Conservation (phyloP, 768 basidiomycete genomes). For the Guyanaporus albipodus region DNA sequence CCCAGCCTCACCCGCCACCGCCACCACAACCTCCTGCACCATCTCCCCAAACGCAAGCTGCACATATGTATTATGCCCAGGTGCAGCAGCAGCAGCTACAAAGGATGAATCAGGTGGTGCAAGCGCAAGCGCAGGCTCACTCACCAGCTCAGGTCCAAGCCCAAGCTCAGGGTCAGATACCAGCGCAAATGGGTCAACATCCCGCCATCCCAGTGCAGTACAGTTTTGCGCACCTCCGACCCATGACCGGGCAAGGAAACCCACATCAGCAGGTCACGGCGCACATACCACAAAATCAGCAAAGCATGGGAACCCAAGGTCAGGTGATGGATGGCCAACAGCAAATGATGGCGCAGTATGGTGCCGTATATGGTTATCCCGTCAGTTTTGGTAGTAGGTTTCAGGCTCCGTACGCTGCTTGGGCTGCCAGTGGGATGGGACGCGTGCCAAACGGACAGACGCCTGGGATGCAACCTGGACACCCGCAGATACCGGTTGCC, state of each 20-base stretch:
- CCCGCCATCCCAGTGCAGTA: constrained; percentile 28
- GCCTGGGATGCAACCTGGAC: constrained; percentile 27
- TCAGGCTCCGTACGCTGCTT: constrained; percentile 23
- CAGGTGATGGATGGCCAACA: constrained; percentile 27
- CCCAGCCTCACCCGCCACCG: constrained; percentile 24
- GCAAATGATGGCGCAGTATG: constrained; percentile 30
- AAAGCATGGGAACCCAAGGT: constrained; percentile 23
- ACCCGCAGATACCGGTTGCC: constrained; percentile 28
- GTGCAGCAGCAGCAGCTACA: constrained; percentile 19
- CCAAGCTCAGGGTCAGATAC: constrained; percentile 25
- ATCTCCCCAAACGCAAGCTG: constrained; percentile 20
- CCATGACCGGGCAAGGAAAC: constrained; percentile 26
- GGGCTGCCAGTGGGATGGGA: constrained; percentile 17
- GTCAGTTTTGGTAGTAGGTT: constrained; percentile 18
- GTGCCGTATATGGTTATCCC: constrained; percentile 26
- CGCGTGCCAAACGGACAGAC: constrained; percentile 27
- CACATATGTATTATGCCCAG: constrained; percentile 18
- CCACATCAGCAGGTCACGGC: constrained; percentile 24
- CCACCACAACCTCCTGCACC: constrained; percentile 20
- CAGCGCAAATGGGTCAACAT: constrained; percentile 27
- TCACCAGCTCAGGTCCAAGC: constrained; percentile 19
- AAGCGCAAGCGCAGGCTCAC: constrained; percentile 21
- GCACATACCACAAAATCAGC: constrained; percentile 27
- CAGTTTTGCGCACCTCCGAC: constrained; percentile 34
- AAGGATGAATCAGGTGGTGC: constrained; percentile 19